A percentile compares a stretch with the other conserved stretches of the same genome.
These are phyloP conservation scores for Erysimum pusillum DNA, from an alignment of 441 rosid genomes.

Conservation along the genomic window DNA sequence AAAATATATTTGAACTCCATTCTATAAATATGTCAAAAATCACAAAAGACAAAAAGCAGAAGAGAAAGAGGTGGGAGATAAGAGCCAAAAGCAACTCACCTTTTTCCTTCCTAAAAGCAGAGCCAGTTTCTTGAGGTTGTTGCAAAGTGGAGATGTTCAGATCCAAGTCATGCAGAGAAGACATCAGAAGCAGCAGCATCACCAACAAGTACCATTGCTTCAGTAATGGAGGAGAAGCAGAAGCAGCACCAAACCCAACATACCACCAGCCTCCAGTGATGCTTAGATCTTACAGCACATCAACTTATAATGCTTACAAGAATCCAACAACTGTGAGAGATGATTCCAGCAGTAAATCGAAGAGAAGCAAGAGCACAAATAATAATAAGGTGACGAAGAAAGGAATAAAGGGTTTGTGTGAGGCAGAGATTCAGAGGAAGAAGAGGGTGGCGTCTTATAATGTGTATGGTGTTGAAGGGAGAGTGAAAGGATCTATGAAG, in stretches of 20 bases:
- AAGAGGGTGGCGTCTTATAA: slow-evolving; percentile 89
- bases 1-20: background rate
- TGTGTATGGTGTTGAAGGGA: slow-evolving; percentile 80
- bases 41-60: slow-evolving; percentile 39
- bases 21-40: slow-evolving; percentile 23
- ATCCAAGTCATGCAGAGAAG: slow-evolving; percentile 81
- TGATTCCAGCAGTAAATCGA: slow-evolving; percentile 47
- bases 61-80: slow-evolving; percentile 47
- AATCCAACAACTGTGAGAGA: slow-evolving; percentile 51
- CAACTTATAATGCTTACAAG: slow-evolving; percentile 49
- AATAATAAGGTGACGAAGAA: slow-evolving; percentile 56
- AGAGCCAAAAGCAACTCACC: slow-evolving; percentile 37
- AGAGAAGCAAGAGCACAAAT: slow-evolving; percentile 48
- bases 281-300: slow-evolving; percentile 79
- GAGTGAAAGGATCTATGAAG: slow-evolving; percentile 81
- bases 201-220: slow-evolving; percentile 46
- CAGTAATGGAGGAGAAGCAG: slow-evolving; percentile 45
- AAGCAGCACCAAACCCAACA: slow-evolving; percentile 48
- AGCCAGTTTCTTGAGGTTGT: slow-evolving; percentile 28
- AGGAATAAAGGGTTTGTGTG: slow-evolving; percentile 63
- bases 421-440: slow-evolving; percentile 92
- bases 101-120: slow-evolving; percentile 18
- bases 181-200: slow-evolving; percentile 57
- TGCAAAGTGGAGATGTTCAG: slow-evolving; percentile 66
- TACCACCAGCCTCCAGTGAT: slow-evolving; percentile 65